Percentiles rank a stretch among this genome's conserved stretches.
phyloP scores from a whole-genome alignment of 2,329 filamentous ascomycete genomes.

The Cadophora luteo-olivacea region DNA sequence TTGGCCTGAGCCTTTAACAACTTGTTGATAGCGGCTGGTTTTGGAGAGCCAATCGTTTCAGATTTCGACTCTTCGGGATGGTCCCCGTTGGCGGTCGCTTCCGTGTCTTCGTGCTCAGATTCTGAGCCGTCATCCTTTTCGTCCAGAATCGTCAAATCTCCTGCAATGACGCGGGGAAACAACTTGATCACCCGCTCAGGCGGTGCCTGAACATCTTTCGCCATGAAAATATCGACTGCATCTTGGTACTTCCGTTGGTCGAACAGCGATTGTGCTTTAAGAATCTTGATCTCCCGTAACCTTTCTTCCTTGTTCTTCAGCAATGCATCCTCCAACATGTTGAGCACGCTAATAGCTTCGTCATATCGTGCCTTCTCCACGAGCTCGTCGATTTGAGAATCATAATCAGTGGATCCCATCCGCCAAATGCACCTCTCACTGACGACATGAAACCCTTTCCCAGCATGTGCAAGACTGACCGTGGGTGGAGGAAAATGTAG shows the following conservation, averaged over 20 bases:
- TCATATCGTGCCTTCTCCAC: conserved; percentile 78
- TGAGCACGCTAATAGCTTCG: conserved; percentile 88
- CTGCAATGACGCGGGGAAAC: conserved; percentile 84
- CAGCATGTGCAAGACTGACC: conserved; percentile 92
- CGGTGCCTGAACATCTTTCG: conserved; percentile 77
- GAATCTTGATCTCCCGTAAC: conserved; percentile 85
- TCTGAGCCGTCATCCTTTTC: conserved; percentile 52
- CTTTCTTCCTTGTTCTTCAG: conserved; percentile 82
- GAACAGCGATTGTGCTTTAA: conserved; percentile 88
- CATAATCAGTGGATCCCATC: conserved; percentile 92
- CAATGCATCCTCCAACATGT: conserved; percentile 91
- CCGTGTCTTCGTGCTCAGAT: conserved; percentile 47
- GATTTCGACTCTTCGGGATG: conserved; percentile 28
- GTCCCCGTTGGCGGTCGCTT: conserved; percentile 50
- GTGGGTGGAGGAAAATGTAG: conserved; percentile 93
- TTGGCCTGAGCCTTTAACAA: conserved; percentile 45
- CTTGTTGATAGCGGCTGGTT: conserved; percentile 50
- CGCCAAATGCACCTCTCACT: conserved; percentile 94
- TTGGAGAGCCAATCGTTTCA: conserved; percentile 38
- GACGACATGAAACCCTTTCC: conserved; percentile 92
- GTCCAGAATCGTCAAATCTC: conserved; percentile 72
- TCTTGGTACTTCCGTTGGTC: conserved; percentile 81
- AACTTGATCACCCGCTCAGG: conserved; percentile 86
- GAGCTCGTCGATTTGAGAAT: conserved; percentile 84
- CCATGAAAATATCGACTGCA: conserved; percentile 87